Conservation (phyloP, 2,329 filamentous ascomycete genomes). For the Triangularia setosa region DNA sequence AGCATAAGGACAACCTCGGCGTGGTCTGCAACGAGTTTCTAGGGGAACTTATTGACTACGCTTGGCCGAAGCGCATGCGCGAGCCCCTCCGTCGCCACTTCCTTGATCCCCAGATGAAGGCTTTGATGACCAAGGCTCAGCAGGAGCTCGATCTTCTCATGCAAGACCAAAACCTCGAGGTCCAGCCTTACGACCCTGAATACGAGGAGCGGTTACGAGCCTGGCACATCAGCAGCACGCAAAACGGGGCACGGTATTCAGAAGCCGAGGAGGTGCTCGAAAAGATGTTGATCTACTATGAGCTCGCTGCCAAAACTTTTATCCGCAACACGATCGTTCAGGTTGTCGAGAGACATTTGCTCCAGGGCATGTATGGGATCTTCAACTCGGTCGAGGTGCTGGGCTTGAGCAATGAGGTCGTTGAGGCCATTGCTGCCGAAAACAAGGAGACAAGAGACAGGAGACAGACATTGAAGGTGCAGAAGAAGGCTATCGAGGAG, state of each 20-base stretch:
- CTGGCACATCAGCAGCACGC: slow-evolving; percentile 42
- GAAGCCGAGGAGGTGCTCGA: slow-evolving; percentile 52
- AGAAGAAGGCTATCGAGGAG: slow-evolving; percentile 49
- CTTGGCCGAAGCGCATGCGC: slow-evolving; percentile 49
- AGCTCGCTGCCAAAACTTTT: slow-evolving; percentile 49
- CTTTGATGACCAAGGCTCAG: slow-evolving; percentile 44
- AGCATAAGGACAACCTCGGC: slow-evolving; percentile 52
- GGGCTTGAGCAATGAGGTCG: slow-evolving; percentile 40
- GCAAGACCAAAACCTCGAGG: slow-evolving; percentile 50
- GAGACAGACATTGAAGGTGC: slow-evolving; percentile 43
- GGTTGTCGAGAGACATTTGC: slow-evolving; percentile 48
- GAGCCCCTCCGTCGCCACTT: slow-evolving; percentile 48
- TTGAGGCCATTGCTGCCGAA: slow-evolving; percentile 50
- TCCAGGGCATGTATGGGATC: slow-evolving; percentile 48
- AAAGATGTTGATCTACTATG: slow-evolving; percentile 55
- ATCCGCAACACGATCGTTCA: slow-evolving; percentile 51
- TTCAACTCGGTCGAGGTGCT: slow-evolving; percentile 52
- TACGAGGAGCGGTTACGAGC: slow-evolving; percentile 48
- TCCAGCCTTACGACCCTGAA: slow-evolving; percentile 51
- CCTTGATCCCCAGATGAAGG: slow-evolving; percentile 46
- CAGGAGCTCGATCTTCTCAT: slow-evolving; percentile 43
- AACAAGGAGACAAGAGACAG: slow-evolving; percentile 51
- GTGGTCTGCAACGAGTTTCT: slow-evolving; percentile 54
- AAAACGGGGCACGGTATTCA: slow-evolving; percentile 44
- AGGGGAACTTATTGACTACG: slow-evolving; percentile 47